Base-by-base conservation (phyloP, 352 stramenopile species). In the Phytophthora hybrid region DNA sequence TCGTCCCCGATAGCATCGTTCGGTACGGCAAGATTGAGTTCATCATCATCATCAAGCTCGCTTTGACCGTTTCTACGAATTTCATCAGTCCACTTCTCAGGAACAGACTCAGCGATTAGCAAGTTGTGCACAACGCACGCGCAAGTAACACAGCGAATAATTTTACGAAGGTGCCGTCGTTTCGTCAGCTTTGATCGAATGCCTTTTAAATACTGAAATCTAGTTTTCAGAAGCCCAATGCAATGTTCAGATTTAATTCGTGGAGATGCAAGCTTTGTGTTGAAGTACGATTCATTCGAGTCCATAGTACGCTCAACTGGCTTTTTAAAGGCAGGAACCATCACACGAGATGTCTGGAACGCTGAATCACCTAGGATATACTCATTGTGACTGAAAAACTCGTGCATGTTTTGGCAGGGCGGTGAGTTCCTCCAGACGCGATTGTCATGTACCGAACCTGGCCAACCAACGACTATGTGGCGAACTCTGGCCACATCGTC, bases 221-320 rank as follows among this genome's bases (percentile, higher is more conserved):
- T 46, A 13, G 31, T 47, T 7, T 60, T 60, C 10, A 60, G 31
- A 9, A 60, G 31, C 6, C 31, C 29, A 60, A 31, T 60, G 54
- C 54, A 60, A 49, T 60, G 31, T 9, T 60, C 18, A 18, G 13
- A 47, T 29, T 60, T 46, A 49, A 31, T 47, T 47, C 18, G 18
- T 60, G 16, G 29, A n/a, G 8, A 6, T 47, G 54, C 54, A 6
- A 31, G 54, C 23, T 60, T 18, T 19, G 29, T 31, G 31, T 60
- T 60, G 23, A 49, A 47, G 11, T 49, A 60, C 6, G 5, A 6
- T 18, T 60, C 29, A 3, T 18, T 21, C 13, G 31, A 16, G 46
- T 60, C 16, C 54, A 60, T 60, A 1, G 14, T 14, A 4, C 29
- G 29, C 1, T 5, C 31, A n/a, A 10, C 29, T 16, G 54, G 54